Evolutionary conservation across 176 grass and related monocot species (phyloP), one percentile per base, ranked within the genome.

Genomic region (Eragrostis curvula): DNA sequence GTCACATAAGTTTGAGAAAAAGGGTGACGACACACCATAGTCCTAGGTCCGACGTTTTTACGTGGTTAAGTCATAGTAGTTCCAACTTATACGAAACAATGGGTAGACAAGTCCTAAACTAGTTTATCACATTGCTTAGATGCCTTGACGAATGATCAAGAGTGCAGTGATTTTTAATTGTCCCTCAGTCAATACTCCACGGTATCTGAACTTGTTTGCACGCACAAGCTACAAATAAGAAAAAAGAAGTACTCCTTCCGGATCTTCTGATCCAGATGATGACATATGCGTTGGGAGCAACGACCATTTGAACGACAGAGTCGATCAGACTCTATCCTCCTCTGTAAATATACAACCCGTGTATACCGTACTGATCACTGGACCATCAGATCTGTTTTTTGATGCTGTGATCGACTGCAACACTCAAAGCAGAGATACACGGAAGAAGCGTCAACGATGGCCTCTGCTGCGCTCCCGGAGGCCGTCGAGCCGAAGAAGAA

Each of bases 121-220:
- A 24, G n/a, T 24, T 5, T 53, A 53, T 55, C 71, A 64, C 20
- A 50, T 79, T 66, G 76, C 60, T 50, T 32, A 66, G 27, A 23
- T 79, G 23, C 76, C 60, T 79, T 48, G 6, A 30, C 45, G 24
- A 48, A 55, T 21, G 52, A 55, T 55, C 52, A 55, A 36, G 32
- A 36, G 32, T 36, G 32, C 32, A 36, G 32, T 36, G 32, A n/a
- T 55, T 27, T 7, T 8, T 7, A 55, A 55, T 20, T 58, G 55
- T 8, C 55, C 7, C n/a, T n/a, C 6, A 28, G 20, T 58, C 55
- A 58, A 58, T 58, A 58, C 18, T 24, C 21, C 21, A 58, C 21
- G 52, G 36, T 68, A 57, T 16, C 11, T 36, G 21, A 51, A 51
- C 55, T 79, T 85, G 66, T 59, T 85, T 85, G 74, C 66, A 85